Base-by-base conservation (phyloP, 495 filamentous ascomycete genomes). In the Collariella sp. region DNA sequence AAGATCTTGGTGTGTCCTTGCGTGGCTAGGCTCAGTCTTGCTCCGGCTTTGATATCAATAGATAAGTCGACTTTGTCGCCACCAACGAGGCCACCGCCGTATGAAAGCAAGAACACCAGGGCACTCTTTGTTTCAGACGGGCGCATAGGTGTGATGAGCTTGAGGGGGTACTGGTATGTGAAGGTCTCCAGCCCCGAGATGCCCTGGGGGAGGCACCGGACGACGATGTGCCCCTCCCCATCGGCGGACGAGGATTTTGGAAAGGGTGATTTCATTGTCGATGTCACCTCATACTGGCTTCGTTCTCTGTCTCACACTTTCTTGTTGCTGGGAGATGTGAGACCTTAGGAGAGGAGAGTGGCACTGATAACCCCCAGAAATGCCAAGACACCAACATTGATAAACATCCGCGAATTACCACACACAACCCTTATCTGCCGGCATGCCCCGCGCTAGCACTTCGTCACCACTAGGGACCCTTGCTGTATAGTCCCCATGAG, bases 1-100 rank as follows among this genome's bases (percentile, higher is more conserved):
- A 94, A 98, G 66, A 98, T 83, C 71, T 96, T 97, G 42, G 93
- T 97, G 74, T 87, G 87, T 35, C 93, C 93, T 73, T 97, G 93
- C 0, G 93, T 97, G 36, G 90, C 87, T 18, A 96, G 80, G 39
- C 85, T 84, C 35, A 98, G 79, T 54, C 83, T 83, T 0, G 88
- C 84, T 5, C 67, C 62, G 0, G 76, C 60, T 18, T 82, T 81
- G 20, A 96, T 72, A 3, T 78, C 76, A 45, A 96, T 71, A 19
- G 68, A 69, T 47, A 98, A 83, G 56, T 84, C 72, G 61, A 96
- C 85, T 54, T 79, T 71, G 69, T 98, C 93, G 29, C 88, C 87
- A 5, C 84, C 85, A 15, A 98, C 85, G 13, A 98, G 81, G 3
- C 93, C 93, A 41, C 93, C 93, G 53, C 93, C 93, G 63, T 98